Percentiles rank a stretch among this genome's conserved stretches.
Evolutionary conservation across 768 basidiomycete species (phyloP).

Genomic region (Suillus decipiens): DNA sequence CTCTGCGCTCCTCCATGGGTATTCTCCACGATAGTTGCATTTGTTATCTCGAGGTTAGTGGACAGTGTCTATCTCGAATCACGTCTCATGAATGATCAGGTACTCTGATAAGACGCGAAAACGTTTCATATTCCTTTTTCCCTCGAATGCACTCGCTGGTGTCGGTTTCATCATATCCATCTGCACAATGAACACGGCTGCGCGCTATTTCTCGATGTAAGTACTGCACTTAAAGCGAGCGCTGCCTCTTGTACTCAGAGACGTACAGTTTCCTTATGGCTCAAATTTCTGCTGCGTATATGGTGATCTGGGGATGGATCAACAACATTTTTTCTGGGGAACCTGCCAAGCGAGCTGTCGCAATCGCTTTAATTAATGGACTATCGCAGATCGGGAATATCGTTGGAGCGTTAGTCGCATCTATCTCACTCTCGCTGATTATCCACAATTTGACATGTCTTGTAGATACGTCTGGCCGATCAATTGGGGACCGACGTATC

Average conservation of each 20-base stretch:
- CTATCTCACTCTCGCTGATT: neutral
- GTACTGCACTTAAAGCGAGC: constrained; percentile 16
- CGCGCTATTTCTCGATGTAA: constrained; percentile 63
- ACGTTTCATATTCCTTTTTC: constrained; percentile 64
- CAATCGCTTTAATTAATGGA: constrained; percentile 75
- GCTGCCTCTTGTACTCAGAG: constrained; percentile 1
- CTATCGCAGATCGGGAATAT: constrained; percentile 82
- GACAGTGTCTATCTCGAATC: neutral
- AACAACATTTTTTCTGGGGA: constrained; percentile 66
- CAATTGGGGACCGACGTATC: constrained; percentile 67
- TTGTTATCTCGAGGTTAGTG: constrained; percentile 18
- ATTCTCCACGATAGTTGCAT: constrained; percentile 33
- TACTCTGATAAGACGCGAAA: constrained; percentile 71
- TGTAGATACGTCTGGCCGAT: constrained; percentile 51
- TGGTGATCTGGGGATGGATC: constrained; percentile 54
- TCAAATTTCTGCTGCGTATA: constrained; percentile 67
- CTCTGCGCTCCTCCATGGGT: constrained; percentile 43
- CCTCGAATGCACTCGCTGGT: constrained; percentile 56
- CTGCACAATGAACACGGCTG: constrained; percentile 57
- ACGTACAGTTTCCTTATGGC: constrained; percentile 65
- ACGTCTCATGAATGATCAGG: constrained; percentile 30
- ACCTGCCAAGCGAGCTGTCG: constrained; percentile 80
- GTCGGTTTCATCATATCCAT: constrained; percentile 67
- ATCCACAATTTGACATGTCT: neutral
- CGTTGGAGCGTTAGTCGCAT: constrained; percentile 62